Percentiles rank a stretch among this genome's conserved stretches.
Evolutionary conservation across 441 rosid species (phyloP).

Genomic region (Isatis lusitanica): DNA sequence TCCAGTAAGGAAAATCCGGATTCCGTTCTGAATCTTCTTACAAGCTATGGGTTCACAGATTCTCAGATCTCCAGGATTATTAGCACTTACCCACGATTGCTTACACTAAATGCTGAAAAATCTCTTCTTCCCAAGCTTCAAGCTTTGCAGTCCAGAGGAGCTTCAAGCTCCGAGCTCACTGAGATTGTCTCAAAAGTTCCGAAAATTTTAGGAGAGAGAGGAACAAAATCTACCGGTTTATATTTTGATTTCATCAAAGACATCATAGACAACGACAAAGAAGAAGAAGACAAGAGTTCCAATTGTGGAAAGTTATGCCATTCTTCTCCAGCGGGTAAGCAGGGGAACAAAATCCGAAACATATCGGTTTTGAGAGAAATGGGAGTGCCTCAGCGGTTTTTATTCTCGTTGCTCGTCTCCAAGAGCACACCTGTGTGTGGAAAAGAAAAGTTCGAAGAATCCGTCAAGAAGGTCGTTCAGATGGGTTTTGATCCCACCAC

Average conservation of each 20-base stretch:
- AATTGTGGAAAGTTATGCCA: background rate
- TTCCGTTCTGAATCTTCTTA: slow-evolving; percentile 23
- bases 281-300: background rate
- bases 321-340: background rate
- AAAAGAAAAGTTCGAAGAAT: slow-evolving; percentile 7
- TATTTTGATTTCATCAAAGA: slow-evolving; percentile 23
- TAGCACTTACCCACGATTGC: slow-evolving; percentile 29
- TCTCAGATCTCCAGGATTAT: slow-evolving; percentile 36
- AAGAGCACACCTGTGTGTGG: slow-evolving; percentile 17
- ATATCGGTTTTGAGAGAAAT: slow-evolving; percentile 26
- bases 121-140: slow-evolving; percentile 40
- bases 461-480: background rate
- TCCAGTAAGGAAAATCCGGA: slow-evolving; percentile 23
- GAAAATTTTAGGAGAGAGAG: background rate
- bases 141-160: slow-evolving; percentile 37
- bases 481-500: slow-evolving; percentile 32
- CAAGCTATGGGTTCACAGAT: slow-evolving; percentile 33
- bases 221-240: background rate
- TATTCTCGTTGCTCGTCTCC: slow-evolving; percentile 9
- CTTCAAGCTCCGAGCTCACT: slow-evolving; percentile 25
- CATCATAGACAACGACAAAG: slow-evolving; percentile 4
- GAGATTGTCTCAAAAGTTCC: slow-evolving; percentile 18
- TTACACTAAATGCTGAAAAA: slow-evolving; percentile 11
- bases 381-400: slow-evolving; percentile 37
- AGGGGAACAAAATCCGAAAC: slow-evolving; percentile 29